A percentile compares a stretch with the other conserved stretches of the same genome.
Evolutionary conservation across 352 stramenopile species (phyloP).

Genomic region (Globisporangium splendens): DNA sequence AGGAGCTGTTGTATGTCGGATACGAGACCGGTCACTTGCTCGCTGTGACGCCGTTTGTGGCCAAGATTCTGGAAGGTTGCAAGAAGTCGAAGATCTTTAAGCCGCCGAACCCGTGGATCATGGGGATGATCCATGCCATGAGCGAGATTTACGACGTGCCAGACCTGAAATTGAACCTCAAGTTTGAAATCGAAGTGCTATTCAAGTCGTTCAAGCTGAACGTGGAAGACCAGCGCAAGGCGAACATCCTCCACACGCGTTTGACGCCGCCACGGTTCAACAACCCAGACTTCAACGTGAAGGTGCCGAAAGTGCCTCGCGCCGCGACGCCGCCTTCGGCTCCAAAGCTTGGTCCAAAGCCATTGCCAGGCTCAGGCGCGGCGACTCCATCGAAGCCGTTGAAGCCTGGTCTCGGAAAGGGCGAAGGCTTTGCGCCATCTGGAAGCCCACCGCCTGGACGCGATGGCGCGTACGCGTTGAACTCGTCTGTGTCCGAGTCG

Average conservation of each 20-base stretch:
- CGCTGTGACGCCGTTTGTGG: slow-evolving; percentile 97
- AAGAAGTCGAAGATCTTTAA: slow-evolving; percentile 98
- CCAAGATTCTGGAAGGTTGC: slow-evolving; percentile 97
- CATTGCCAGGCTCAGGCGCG: slow-evolving; percentile 18
- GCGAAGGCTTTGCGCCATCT: slow-evolving; percentile 46
- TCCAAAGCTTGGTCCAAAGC: slow-evolving; percentile 24
- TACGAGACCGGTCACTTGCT: slow-evolving; percentile 96
- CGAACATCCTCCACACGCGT: slow-evolving; percentile 88
- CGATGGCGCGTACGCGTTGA: slow-evolving; percentile 27
- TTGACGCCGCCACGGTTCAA: slow-evolving; percentile 89
- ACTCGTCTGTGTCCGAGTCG: slow-evolving; percentile 72
- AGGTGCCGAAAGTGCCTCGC: slow-evolving; percentile 64
- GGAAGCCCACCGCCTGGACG: slow-evolving; percentile 43
- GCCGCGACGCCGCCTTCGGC: slow-evolving; percentile 58
- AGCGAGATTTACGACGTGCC: slow-evolving; percentile 97
- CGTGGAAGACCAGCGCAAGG: slow-evolving; percentile 94
- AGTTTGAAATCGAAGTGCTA: slow-evolving; percentile 99
- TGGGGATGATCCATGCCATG: slow-evolving; percentile 97
- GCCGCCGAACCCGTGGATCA: slow-evolving; percentile 98
- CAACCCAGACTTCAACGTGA: slow-evolving; percentile 99
- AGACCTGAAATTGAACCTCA: slow-evolving; percentile 99
- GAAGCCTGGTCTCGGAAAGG: slow-evolving; percentile 37
- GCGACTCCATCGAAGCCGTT: slow-evolving; percentile 55
- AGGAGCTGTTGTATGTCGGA: slow-evolving; percentile 96
- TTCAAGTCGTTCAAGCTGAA: slow-evolving; percentile 99